Evolutionary conservation across 1,139 yeast genomes (phyloP).

Genomic region (Sugiyamaella grinbergsii): DNA sequence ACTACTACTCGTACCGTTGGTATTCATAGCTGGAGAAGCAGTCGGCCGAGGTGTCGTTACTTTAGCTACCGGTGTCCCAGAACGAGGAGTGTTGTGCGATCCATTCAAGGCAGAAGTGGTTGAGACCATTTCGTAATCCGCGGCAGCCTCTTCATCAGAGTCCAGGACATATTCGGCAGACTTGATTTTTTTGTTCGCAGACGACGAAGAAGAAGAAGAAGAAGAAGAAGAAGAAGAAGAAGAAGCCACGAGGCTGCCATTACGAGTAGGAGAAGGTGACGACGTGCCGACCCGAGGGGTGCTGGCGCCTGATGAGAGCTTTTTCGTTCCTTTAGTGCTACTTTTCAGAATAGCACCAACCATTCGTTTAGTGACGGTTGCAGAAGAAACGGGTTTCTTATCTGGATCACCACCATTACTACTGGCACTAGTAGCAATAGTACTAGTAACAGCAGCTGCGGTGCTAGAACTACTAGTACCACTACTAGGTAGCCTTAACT

Average conservation of each 20-base stretch:
- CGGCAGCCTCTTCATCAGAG: constrained; percentile 24
- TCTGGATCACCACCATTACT: constrained; percentile 14
- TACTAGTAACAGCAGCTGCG: constrained; percentile 18
- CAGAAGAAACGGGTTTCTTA: background rate
- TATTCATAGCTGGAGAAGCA: constrained; percentile 16
- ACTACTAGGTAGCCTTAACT: constrained; percentile 24
- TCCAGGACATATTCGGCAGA: constrained; percentile 24
- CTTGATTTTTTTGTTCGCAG: constrained; percentile 19
- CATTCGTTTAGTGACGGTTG: constrained; percentile 15
- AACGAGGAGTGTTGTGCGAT: constrained; percentile 14
- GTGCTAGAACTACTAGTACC: constrained; percentile 6
- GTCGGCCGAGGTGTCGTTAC: constrained; percentile 21
- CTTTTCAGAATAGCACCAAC: constrained; percentile 31
- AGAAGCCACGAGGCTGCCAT: constrained; percentile 1
- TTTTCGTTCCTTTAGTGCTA: constrained; percentile 21
- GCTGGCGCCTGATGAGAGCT: constrained; percentile 12
- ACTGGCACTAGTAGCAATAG: constrained; percentile 14
- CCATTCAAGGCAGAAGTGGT: background rate
- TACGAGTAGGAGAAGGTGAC: constrained; percentile 26
- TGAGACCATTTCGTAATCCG: constrained; percentile 13
- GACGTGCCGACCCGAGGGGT: constrained; percentile 16
- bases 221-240: background rate
- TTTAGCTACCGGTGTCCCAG: constrained; percentile 18
- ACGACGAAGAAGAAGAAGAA: background rate
- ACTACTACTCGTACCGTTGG: constrained; percentile 3